Conservation (phyloP, 345 rosid genomes). For the Lagerstroemia speciosa region DNA sequence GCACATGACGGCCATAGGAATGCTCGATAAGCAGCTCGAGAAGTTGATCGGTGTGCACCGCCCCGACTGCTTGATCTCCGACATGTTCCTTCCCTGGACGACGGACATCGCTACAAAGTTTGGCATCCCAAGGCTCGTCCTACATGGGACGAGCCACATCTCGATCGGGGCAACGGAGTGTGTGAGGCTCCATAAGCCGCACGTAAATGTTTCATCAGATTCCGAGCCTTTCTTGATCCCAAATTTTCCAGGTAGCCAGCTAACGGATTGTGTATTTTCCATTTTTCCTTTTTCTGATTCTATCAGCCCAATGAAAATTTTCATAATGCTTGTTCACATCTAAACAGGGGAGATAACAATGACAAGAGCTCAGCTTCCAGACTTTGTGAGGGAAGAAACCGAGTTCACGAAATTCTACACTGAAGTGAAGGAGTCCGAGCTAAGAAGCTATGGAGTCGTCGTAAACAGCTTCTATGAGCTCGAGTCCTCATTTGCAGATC, state of each 20-base stretch:
- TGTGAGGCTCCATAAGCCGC: constrained; percentile 12
- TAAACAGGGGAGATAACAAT: constrained; percentile 16
- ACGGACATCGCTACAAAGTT: constrained; percentile 16
- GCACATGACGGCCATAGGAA: constrained; percentile 4
- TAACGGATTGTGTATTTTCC: no score
- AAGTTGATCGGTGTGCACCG: constrained; percentile 10
- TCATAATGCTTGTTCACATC: not conserved
- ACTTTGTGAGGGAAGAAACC: not conserved
- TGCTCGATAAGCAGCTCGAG: constrained; percentile 24
- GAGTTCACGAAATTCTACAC: not conserved
- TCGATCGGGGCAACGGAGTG: not conserved
- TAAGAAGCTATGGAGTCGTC: constrained; percentile 23
- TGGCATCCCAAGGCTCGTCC: constrained; percentile 27
- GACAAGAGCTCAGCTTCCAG: constrained; percentile 13
- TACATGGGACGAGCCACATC: constrained; percentile 29
- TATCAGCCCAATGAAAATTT: not conserved
- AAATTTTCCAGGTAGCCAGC: constrained; percentile 18
- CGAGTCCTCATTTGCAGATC: constrained; percentile 25
- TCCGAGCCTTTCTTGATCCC: constrained; percentile 21
- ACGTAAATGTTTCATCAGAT: constrained; percentile 20
- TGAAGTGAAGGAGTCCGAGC: constrained; percentile 11
- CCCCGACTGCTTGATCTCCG: constrained; percentile 23
- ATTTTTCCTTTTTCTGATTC: no score
- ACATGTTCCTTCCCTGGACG: constrained; percentile 29
- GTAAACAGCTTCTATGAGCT: constrained; percentile 35